These are phyloP conservation scores for Penicillium dipodomyicola DNA, from an alignment of 495 filamentous ascomycete genomes.

Conservation along the genomic window DNA sequence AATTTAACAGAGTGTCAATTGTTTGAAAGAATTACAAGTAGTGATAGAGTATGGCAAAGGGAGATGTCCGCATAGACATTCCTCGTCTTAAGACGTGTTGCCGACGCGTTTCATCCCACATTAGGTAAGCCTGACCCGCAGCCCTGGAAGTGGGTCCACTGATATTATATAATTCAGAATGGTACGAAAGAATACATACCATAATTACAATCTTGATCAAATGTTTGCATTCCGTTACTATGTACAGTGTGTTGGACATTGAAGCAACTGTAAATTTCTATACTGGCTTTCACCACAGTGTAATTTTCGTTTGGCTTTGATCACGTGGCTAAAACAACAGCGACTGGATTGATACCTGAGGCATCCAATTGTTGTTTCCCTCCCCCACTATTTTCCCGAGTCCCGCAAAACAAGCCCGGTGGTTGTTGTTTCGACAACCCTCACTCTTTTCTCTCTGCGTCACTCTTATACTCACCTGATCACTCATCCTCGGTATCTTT, in stretches of 20 bases:
- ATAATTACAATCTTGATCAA: not conserved
- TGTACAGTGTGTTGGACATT: too few species aligned
- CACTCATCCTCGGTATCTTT: not conserved
- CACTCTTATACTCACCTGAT: constrained; percentile 1
- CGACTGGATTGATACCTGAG: constrained; percentile 16
- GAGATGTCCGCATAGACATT: constrained; percentile 12
- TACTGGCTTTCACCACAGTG: not conserved
- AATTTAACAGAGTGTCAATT: not conserved
- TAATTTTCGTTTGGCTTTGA: not conserved
- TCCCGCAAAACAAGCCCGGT: constrained; percentile 25
- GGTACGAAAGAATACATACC: not conserved
- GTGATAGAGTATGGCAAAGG: constrained; percentile 3
- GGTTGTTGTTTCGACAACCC: constrained; percentile 2
- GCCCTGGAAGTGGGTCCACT: too few species aligned
- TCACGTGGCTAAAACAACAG: not conserved
- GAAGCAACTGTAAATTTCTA: not conserved
- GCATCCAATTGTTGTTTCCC: not conserved
- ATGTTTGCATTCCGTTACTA: not conserved
- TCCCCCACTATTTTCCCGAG: constrained; percentile 26
- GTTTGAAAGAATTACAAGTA: not conserved
- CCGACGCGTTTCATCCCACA: constrained; percentile 29
- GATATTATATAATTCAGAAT: not conserved
- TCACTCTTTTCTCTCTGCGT: constrained; percentile 3
- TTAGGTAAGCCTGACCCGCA: constrained; percentile 20
- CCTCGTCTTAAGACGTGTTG: constrained; percentile 20